phyloP scores from a whole-genome alignment of 2,329 filamentous ascomycete genomes.

The Calonectria henricotiae region DNA sequence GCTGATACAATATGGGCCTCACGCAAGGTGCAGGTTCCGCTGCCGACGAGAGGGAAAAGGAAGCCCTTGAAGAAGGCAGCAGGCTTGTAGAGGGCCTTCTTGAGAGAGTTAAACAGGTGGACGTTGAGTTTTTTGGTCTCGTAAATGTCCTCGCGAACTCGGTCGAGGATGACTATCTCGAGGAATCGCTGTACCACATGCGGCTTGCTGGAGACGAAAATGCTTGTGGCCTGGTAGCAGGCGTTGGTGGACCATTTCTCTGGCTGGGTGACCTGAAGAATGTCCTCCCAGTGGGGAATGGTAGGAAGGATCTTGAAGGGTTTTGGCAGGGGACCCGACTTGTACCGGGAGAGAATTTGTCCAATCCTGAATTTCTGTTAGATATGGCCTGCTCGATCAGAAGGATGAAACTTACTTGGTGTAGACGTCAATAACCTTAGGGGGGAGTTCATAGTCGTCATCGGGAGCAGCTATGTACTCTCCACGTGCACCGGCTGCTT shows the following conservation, averaged over 20 bases:
- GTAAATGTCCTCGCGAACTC: slow-evolving; percentile 93
- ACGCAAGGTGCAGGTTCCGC: slow-evolving; percentile 90
- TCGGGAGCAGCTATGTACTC: slow-evolving; percentile 72
- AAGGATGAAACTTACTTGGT: slow-evolving; percentile 75
- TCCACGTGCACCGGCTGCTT: slow-evolving; percentile 74
- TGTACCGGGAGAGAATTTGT: slow-evolving; percentile 91
- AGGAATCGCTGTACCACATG: slow-evolving; percentile 87
- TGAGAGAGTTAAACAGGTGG: slow-evolving; percentile 92
- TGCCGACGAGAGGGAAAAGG: slow-evolving; percentile 89
- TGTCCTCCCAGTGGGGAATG: slow-evolving; percentile 90
- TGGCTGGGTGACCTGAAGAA: slow-evolving; percentile 87
- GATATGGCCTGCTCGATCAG: not conserved
- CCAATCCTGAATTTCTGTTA: slow-evolving; percentile 75
- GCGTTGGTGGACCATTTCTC: slow-evolving; percentile 83
- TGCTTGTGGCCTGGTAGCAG: slow-evolving; percentile 89
- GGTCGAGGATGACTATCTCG: slow-evolving; percentile 88
- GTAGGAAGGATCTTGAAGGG: slow-evolving; percentile 97
- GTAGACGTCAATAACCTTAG: slow-evolving; percentile 95
- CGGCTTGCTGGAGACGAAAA: slow-evolving; percentile 91
- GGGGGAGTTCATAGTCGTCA: slow-evolving; percentile 88
- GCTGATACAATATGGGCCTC: slow-evolving; percentile 94
- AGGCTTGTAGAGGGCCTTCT: slow-evolving; percentile 94
- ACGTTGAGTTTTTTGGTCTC: slow-evolving; percentile 97
- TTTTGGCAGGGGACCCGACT: slow-evolving; percentile 96
- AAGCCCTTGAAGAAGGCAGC: slow-evolving; percentile 98